phyloP scores from a whole-genome alignment of 2,329 filamentous ascomycete genomes.

The Onygena corvina region DNA sequence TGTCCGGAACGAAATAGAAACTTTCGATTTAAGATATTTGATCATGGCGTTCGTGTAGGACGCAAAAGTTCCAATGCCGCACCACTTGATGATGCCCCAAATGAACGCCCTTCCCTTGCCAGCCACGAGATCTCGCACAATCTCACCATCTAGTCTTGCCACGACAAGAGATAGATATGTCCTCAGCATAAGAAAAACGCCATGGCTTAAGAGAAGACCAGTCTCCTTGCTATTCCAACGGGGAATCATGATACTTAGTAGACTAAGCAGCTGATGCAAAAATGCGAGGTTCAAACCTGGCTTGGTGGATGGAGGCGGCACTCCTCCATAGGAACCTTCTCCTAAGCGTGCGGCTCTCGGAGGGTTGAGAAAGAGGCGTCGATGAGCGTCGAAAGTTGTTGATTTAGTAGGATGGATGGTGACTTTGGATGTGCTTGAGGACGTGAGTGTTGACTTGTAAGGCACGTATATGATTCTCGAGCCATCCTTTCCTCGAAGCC shows the following conservation, averaged over 20 bases:
- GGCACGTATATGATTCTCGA: constrained; percentile 91
- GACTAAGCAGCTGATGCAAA: constrained; percentile 86
- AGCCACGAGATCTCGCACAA: constrained; percentile 90
- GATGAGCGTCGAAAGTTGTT: constrained; percentile 91
- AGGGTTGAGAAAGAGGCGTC: constrained; percentile 82
- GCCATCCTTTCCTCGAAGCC: constrained; percentile 85
- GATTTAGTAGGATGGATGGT: constrained; percentile 81
- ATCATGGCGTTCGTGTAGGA: constrained; percentile 99
- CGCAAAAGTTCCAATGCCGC: constrained; percentile 79
- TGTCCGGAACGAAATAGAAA: constrained; percentile 94
- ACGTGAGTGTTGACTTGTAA: constrained; percentile 45
- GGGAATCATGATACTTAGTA: constrained; percentile 96
- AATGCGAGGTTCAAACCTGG: constrained; percentile 92
- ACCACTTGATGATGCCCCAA: constrained; percentile 88
- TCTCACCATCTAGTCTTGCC: constrained; percentile 84
- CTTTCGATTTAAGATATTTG: constrained; percentile 94
- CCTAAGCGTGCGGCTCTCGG: constrained; percentile 67
- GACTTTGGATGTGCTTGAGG: constrained; percentile 67
- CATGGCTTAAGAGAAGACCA: constrained; percentile 75
- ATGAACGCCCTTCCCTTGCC: constrained; percentile 82
- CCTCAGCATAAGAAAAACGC: constrained; percentile 74
- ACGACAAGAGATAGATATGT: constrained; percentile 92
- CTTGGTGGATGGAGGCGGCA: constrained; percentile 77
- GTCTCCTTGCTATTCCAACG: constrained; percentile 93
- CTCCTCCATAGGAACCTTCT: constrained; percentile 48